Evolutionary conservation across 2,329 filamentous ascomycete genomes (phyloP).

Genomic region (Drechslerella dactyloides): DNA sequence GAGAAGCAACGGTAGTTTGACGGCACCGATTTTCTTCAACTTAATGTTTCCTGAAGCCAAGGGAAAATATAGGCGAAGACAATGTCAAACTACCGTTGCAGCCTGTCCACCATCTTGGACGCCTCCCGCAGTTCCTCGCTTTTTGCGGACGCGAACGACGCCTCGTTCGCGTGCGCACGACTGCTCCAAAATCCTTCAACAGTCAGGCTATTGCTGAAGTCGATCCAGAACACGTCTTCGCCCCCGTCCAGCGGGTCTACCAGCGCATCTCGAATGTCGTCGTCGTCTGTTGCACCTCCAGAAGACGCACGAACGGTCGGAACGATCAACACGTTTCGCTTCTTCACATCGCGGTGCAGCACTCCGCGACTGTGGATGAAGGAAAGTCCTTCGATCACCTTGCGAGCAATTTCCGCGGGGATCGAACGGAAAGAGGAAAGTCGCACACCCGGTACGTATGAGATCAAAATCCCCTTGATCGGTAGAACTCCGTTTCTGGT

Average conservation of each 20-base stretch:
- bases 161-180: neutral
- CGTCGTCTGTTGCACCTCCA: neutral
- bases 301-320: neutral
- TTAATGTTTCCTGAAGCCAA: slow-evolving; percentile 12
- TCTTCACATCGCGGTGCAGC: slow-evolving; percentile 38
- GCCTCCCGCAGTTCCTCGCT: slow-evolving; percentile 26
- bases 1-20: too few species aligned
- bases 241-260: slow-evolving; percentile 15
- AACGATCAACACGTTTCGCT: slow-evolving; percentile 35
- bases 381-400: slow-evolving; percentile 25
- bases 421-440: slow-evolving; percentile 26
- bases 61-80: slow-evolving; percentile 1
- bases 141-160: neutral
- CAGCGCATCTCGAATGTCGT: slow-evolving; percentile 11
- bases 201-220: slow-evolving; percentile 42
- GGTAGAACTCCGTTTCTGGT: slow-evolving; percentile 15
- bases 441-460: slow-evolving; percentile 30
- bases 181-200: slow-evolving; percentile 17
- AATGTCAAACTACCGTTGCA: slow-evolving; percentile 13
- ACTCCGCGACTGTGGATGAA: slow-evolving; percentile 26
- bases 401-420: slow-evolving; percentile 13
- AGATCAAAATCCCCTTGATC: slow-evolving; percentile 33
- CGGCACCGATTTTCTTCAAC: too few species aligned
- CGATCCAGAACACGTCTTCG: slow-evolving; percentile 43
- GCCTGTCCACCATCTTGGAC: slow-evolving; percentile 16